A percentile compares a stretch with the other conserved stretches of the same genome.
Conservation (phyloP, 768 basidiomycete genomes). For the Serendipita sp. region DNA sequence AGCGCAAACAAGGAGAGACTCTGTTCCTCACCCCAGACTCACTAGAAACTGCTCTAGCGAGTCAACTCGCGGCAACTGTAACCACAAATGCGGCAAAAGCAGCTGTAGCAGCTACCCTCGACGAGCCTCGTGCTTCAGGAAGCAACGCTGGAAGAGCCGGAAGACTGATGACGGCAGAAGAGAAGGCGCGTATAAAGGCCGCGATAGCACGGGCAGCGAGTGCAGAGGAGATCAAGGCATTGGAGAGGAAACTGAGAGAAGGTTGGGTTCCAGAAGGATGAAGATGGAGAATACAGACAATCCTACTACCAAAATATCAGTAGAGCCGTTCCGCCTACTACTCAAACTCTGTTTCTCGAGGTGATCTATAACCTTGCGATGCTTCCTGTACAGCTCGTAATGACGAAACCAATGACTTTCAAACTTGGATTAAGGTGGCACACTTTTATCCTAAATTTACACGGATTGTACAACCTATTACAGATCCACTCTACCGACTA, state of each 20-base stretch:
- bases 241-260: constrained; percentile 70
- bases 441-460: no score
- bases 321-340: no score
- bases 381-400: no score
- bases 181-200: constrained; percentile 70
- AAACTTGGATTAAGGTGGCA: no score
- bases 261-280: constrained; percentile 50
- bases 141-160: constrained; percentile 41
- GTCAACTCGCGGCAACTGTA: constrained; percentile 56
- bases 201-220: constrained; percentile 85
- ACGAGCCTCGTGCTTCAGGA: constrained; percentile 54
- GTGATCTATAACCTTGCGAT: no score
- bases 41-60: constrained; percentile 63
- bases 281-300: neutral
- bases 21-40: constrained; percentile 72
- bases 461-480: no score
- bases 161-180: constrained; percentile 79
- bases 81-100: constrained; percentile 50
- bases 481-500: no score
- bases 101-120: constrained; percentile 36
- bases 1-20: constrained; percentile 55
- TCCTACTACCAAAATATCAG: no score
- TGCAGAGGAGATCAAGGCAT: constrained; percentile 69
- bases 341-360: no score
- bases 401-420: no score